Percentiles rank a stretch among this genome's conserved stretches.
Conservation (phyloP, 2,329 filamentous ascomycete genomes). For the Coleophoma eucalyptorum region DNA sequence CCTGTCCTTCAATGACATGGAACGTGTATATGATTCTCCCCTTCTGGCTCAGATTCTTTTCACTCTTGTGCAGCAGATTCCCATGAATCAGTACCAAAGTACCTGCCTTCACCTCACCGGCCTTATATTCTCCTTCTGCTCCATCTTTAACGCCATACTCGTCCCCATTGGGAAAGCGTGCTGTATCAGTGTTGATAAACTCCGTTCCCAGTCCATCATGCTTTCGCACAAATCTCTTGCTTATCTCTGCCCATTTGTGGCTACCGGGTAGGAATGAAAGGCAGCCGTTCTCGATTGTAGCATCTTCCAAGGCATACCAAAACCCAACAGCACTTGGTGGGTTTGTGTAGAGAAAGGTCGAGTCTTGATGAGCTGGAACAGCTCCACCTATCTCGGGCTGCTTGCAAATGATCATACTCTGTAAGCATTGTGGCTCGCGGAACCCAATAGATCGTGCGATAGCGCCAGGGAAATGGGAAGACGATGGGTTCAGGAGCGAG, state of each 20-base stretch:
- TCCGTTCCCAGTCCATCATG: conserved; percentile 52
- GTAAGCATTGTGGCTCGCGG: conserved; percentile 58
- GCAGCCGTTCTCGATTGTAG: conserved; percentile 81
- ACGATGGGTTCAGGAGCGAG: conserved; percentile 42
- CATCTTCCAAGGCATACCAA: conserved; percentile 97
- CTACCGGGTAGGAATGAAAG: conserved; percentile 81
- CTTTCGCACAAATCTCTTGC: conserved; percentile 71
- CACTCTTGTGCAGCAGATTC: conserved; percentile 93
- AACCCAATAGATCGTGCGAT: conserved; percentile 42
- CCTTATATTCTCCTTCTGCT: conserved; percentile 59
- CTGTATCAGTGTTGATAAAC: conserved; percentile 67
- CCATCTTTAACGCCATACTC: conserved; percentile 41
- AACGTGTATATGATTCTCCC: conserved; percentile 96
- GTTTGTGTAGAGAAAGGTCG: conserved; percentile 86
- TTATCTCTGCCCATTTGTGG: conserved; percentile 69
- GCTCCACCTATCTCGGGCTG: conserved; percentile 93
- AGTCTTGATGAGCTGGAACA: conserved; percentile 89
- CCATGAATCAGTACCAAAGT: conserved; percentile 92
- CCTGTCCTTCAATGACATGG: conserved; percentile 85
- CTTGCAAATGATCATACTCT: conserved; percentile 99
- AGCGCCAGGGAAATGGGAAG: conserved; percentile 24
- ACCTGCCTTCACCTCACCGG: conserved; percentile 87
- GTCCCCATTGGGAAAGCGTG: conserved; percentile 54
- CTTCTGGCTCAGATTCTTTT: conserved; percentile 82
- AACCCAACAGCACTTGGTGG: conserved; percentile 88